Percentiles rank a stretch among this genome's conserved stretches.
Evolutionary conservation across 2,329 filamentous ascomycete genomes (phyloP).

Genomic region (Xylariomycetidae sp.): DNA sequence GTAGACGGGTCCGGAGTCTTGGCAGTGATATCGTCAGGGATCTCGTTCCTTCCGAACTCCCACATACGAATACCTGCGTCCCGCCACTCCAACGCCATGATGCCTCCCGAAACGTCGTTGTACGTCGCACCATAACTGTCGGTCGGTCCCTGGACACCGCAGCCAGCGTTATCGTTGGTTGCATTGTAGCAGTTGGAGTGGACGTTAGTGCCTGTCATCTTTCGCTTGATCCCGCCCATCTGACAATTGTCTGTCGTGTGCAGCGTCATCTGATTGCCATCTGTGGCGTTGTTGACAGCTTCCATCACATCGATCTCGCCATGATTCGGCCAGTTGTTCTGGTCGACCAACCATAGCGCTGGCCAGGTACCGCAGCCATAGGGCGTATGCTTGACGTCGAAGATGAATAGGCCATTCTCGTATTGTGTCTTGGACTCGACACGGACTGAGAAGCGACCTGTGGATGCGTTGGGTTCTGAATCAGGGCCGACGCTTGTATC

Average conservation of each 20-base stretch:
- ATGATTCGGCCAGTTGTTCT: conserved; percentile 55
- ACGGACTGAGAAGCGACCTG: conserved; percentile 59
- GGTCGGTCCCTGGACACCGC: conserved; percentile 42
- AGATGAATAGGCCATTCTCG: conserved; percentile 61
- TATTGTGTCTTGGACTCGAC: conserved; percentile 58
- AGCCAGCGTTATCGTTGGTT: conserved; percentile 52
- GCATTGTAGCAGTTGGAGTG: conserved; percentile 46
- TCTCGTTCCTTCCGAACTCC: conserved; percentile 47
- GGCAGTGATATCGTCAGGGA: conserved; percentile 48
- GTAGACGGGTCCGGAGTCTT: conserved; percentile 52
- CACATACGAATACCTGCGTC: conserved; percentile 58
- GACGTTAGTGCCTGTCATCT: conserved; percentile 42
- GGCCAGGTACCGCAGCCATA: conserved; percentile 62
- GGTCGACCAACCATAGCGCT: conserved; percentile 61
- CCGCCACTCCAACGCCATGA: conserved; percentile 59
- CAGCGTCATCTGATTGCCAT: conserved; percentile 56
- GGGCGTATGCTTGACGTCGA: conserved; percentile 60
- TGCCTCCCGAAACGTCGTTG: conserved; percentile 51
- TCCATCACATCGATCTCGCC: conserved; percentile 64
- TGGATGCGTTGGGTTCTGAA: conserved; percentile 45
- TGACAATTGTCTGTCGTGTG: conserved; percentile 51
- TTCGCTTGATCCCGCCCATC: conserved; percentile 49
- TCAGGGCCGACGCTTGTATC: conserved; percentile 52
- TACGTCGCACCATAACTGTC: conserved; percentile 46
- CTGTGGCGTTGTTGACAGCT: conserved; percentile 47